Percentiles rank a stretch among this genome's conserved stretches.
Conservation (phyloP, 164 flowering plant genomes). For the Buxus sempervirens region DNA sequence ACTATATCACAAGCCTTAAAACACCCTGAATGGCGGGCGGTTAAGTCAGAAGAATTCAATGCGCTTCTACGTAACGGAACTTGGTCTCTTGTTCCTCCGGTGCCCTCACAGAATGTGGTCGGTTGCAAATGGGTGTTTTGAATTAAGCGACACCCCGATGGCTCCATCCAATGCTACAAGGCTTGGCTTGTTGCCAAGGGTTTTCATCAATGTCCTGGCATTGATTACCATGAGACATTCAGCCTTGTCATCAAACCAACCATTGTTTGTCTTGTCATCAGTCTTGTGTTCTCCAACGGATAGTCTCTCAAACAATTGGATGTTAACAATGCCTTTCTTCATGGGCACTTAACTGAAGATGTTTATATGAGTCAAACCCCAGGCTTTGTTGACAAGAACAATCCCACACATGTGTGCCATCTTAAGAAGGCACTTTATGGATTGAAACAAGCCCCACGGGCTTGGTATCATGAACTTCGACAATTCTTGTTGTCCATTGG, state of each 20-base stretch:
- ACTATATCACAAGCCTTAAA: slow-evolving; percentile 4
- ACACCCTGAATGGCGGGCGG: background rate
- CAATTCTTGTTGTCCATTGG: background rate
- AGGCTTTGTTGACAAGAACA: background rate
- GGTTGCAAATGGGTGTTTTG: too few relatives aligned
- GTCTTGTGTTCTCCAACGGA: background rate
- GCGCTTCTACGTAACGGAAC: background rate
- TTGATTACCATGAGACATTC: background rate
- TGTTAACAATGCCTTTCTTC: background rate
- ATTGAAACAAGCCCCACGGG: too few relatives aligned
- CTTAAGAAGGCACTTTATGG: too few relatives aligned
- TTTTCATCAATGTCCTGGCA: background rate
- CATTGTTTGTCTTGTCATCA: background rate
- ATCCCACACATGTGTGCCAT: background rate
- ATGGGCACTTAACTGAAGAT: background rate
- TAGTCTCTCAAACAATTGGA: background rate
- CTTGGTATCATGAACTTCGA: slow-evolving; percentile 3
- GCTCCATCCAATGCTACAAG: too few relatives aligned
- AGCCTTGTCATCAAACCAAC: background rate
- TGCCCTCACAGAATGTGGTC: background rate
- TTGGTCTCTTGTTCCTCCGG: slow-evolving; percentile 2
- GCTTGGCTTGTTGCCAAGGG: background rate
- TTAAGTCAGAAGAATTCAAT: background rate
- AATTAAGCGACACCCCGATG: too few relatives aligned
- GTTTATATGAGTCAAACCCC: background rate